Conservation (phyloP, 768 basidiomycete genomes). For the Podaxis sp. region DNA sequence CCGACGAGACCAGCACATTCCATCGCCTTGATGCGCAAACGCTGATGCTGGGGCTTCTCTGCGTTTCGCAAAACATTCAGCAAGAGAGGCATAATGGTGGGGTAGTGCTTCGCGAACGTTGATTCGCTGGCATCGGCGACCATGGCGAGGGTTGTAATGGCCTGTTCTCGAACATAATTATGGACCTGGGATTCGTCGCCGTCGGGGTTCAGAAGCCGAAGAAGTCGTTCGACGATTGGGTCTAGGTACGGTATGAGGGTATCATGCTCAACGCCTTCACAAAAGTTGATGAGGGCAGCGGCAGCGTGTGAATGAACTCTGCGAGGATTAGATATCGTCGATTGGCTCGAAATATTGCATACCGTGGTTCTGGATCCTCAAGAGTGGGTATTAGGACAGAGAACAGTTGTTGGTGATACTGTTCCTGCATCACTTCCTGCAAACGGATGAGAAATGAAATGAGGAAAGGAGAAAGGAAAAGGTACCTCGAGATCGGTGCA, state of each 20-base stretch:
- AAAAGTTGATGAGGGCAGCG: constrained; percentile 88
- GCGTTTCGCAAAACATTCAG: constrained; percentile 75
- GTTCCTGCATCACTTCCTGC: constrained; percentile 74
- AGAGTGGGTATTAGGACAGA: constrained; percentile 69
- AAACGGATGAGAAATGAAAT: not conserved
- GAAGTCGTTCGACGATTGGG: constrained; percentile 70
- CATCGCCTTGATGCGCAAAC: constrained; percentile 82
- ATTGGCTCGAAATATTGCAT: constrained; percentile 12
- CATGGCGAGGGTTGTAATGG: constrained; percentile 86
- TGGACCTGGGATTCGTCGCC: constrained; percentile 40
- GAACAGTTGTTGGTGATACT: constrained; percentile 69
- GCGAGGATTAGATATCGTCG: not conserved
- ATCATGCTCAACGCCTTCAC: constrained; percentile 78
- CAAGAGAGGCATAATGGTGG: constrained; percentile 78
- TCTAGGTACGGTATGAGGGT: constrained; percentile 78
- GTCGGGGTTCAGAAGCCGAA: constrained; percentile 62
- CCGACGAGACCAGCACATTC: constrained; percentile 89
- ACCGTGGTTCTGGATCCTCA: constrained; percentile 76
- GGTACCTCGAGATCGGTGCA: constrained; percentile 85
- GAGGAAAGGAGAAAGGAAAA: not conserved
- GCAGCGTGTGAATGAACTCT: constrained; percentile 89
- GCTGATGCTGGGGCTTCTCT: constrained; percentile 62
- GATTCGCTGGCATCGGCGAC: constrained; percentile 83
- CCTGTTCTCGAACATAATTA: constrained; percentile 85
- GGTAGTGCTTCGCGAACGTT: constrained; percentile 79